Base-by-base conservation (phyloP, 345 rosid genomes). In the Gossypium arboreum region DNA sequence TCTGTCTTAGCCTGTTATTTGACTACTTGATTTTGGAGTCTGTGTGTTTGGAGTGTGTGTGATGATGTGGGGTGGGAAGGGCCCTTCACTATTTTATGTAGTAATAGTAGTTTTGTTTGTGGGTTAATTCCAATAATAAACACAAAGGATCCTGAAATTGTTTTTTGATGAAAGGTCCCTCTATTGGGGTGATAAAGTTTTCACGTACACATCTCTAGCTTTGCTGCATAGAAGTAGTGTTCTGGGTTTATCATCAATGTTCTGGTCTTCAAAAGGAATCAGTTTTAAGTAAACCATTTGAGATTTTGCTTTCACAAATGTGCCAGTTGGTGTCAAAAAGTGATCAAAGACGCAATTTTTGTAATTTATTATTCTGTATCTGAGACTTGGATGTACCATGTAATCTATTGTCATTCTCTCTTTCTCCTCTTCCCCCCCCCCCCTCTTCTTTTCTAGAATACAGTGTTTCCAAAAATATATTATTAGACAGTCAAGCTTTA, bases 1-100 rank as follows among this genome's bases (percentile, higher is more conserved):
- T 47, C 17, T 66, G n/a, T 66, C 34, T 44, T 66, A 66, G 34
- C 71, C 52, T 67, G 71, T 22, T n/a, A 65, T 18, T 11, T 43
- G 51, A 43, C 48, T 43, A 41, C 51, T 18, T 43, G 51, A 7
- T 20, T 65, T 18, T 12, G 17, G 39, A 65, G 4, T 43, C 9
- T 43, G 7, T 39, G 43, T 34, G 47, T 65, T 18, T 12, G 17
- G 39, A 65, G 4, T 43, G 16, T 43, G 7, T 39, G 43, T 34
- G 47, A 39, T 63, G 57, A 63, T 4, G 12, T 2, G 0, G 24
- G 68, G 8, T 17, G 27, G 69, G 27, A 65, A 12, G 9, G 13
- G 27, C 51, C 44, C 17, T 12, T 11, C 17, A 65, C 51, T 39
- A 12, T 41, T 41, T n/a, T 64, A 41, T n/a, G 69, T 64, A 18